Base-by-base conservation (phyloP, 2,329 filamentous ascomycete genomes). In the Aspergillus japonicus region DNA sequence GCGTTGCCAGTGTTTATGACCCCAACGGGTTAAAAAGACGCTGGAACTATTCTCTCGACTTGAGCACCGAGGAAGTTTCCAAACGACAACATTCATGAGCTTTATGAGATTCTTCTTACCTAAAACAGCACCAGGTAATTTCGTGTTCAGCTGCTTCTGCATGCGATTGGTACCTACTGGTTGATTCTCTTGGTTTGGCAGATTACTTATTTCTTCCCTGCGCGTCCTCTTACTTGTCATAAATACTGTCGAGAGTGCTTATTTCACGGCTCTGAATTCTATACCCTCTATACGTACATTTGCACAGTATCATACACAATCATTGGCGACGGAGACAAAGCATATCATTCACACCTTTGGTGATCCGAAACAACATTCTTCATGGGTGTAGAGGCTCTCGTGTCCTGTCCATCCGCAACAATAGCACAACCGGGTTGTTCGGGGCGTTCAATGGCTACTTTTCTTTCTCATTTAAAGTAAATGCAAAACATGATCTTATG, bases 1-100 rank as follows among this genome's bases (percentile, higher is more conserved):
- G 77, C 61, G 78, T 81, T 59, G 78, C 78, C 16, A 80, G 78
- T 63, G 78, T 80, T 8, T 80, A 75, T 64, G 78, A 80, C 62
- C 75, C 78, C 14, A 74, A 78, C 42, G 78, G 78, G 12, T 57
- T 79, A 52, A 80, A 80, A 64, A 71, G 78, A 53, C 70, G 76
- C 50, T 80, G 77, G 77, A 75, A 78, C 54, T 75, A 75, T 61
- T 73, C 74, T 2, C 64, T 72, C 26, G 74, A 77, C 47, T 47
- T 75, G 23, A 63, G 62, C 47, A 50, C 66, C n/a, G 69, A 72
- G 31, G 68, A 68, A 53, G 64, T 66, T 49, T 54, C 63, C 11
- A 77, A 77, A 62, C 72, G 73, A 42, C 68, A 73, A 63, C 68
- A 73, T 67, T 74, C 65, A 67, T 19, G 42, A 26, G 19, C 19